A percentile compares a stretch with the other conserved stretches of the same genome.
These are phyloP conservation scores for Aureobasidium pullulans DNA, from an alignment of 2,329 filamentous ascomycete species.

Conservation along the genomic window DNA sequence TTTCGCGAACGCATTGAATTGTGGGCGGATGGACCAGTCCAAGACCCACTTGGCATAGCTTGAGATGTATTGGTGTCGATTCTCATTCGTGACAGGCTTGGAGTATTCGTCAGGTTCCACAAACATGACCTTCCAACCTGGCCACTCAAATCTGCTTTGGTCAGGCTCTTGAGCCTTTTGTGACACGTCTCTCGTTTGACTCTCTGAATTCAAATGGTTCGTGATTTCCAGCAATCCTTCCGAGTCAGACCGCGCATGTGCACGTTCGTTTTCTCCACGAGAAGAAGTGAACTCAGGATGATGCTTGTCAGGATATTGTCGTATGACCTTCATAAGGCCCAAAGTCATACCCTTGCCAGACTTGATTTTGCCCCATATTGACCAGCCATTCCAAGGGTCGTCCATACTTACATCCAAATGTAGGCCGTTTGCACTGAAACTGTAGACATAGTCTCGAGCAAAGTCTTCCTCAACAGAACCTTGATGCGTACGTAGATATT, in stretches of 20 bases:
- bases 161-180: constrained; percentile 15
- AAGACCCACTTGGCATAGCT: constrained; percentile 84
- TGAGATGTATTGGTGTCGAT: constrained; percentile 68
- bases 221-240: background rate
- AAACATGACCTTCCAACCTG: constrained; percentile 41
- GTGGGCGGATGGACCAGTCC: constrained; percentile 65
- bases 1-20: constrained; percentile 70
- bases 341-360: background rate
- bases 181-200: background rate
- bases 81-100: constrained; percentile 70
- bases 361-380: constrained; percentile 4
- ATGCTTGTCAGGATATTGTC: constrained; percentile 6
- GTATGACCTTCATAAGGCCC: constrained; percentile 6
- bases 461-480: constrained; percentile 77
- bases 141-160: constrained; percentile 37
- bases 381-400: constrained; percentile 11
- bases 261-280: background rate
- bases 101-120: constrained; percentile 44
- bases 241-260: background rate
- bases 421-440: constrained; percentile 51
- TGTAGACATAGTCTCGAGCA: constrained; percentile 80
- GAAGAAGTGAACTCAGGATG: background rate
- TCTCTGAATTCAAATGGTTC: background rate
- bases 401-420: constrained; percentile 49
- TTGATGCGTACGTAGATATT: constrained; percentile 65